Conservation (phyloP, 305 asterid species). For the Fraxinus latifolia region DNA sequence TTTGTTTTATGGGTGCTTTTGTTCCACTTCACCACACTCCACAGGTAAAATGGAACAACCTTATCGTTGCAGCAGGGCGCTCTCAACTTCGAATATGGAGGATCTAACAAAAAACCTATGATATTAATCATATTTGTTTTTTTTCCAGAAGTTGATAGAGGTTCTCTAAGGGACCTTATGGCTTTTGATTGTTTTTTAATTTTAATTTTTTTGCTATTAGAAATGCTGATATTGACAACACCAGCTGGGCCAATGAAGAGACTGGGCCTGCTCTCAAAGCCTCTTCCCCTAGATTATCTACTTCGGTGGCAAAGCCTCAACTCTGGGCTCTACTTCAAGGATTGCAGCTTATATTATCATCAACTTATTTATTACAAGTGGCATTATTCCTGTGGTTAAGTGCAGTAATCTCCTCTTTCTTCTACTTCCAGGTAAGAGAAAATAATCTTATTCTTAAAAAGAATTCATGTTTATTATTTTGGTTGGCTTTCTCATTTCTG, state of each 20-base stretch:
- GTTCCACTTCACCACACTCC: not conserved
- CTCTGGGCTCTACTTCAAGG: constrained; percentile 84
- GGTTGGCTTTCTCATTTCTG: not conserved
- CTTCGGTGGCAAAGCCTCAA: constrained; percentile 52
- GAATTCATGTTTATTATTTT: not conserved
- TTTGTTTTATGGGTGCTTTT: not conserved
- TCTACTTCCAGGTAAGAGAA: constrained; percentile 85
- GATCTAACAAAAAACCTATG: not conserved
- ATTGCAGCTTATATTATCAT: constrained; percentile 71
- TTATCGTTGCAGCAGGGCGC: not conserved
- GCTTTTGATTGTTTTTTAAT: constrained; percentile 14
- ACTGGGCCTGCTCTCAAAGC: constrained; percentile 39
- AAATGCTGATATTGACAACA: constrained; percentile 44
- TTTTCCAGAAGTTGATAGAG: constrained; percentile 11
- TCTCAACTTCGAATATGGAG: not conserved
- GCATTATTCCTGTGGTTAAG: constrained; percentile 88
- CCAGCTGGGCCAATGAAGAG: constrained; percentile 36
- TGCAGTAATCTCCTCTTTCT: constrained; percentile 93
- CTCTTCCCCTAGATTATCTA: constrained; percentile 50
- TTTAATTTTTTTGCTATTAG: constrained; percentile 38
- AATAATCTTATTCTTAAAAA: constrained; percentile 9
- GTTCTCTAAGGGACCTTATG: constrained; percentile 11
- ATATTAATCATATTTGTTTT: not conserved
- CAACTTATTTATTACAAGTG: constrained; percentile 74
- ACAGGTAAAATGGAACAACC: not conserved